Percentiles rank a stretch among this genome's conserved stretches.
phyloP scores from a whole-genome alignment of 176 grass and related monocot species.

The Panicum miliaceum region DNA sequence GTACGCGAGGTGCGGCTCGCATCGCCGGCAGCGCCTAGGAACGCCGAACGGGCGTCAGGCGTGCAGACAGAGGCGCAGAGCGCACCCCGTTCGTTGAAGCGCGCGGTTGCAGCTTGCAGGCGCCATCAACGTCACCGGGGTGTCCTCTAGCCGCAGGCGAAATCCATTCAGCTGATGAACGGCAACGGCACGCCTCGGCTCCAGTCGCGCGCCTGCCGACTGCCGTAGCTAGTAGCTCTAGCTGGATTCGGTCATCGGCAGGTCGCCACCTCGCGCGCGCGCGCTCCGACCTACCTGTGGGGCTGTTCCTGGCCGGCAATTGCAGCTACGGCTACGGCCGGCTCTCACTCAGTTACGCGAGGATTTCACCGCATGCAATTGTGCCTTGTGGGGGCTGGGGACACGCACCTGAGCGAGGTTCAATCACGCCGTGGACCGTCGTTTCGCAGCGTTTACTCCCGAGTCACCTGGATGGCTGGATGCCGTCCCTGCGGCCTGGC shows the following conservation, averaged over 20 bases:
- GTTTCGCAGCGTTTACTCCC: not conserved
- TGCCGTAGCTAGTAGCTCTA: not conserved
- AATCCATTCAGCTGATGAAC: slow-evolving; percentile 5
- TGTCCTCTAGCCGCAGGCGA: not conserved
- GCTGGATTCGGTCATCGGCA: slow-evolving; percentile 27
- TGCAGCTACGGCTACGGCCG: not conserved
- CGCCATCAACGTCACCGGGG: not conserved
- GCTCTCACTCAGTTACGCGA: too few relatives aligned
- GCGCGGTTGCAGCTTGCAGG: not conserved
- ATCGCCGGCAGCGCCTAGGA: too few relatives aligned
- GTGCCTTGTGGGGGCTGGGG: not conserved
- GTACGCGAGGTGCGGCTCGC: too few relatives aligned
- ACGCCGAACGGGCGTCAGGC: too few relatives aligned
- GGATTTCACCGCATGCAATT: too few relatives aligned
- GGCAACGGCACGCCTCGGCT: not conserved
- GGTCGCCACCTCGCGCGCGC: too few relatives aligned
- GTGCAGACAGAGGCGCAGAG: too few relatives aligned
- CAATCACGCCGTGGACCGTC: too few relatives aligned
- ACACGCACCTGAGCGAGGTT: not conserved
- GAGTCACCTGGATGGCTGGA: not conserved
- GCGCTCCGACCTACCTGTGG: too few relatives aligned
- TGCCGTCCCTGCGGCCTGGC: not conserved
- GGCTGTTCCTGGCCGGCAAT: not conserved
- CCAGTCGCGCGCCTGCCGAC: not conserved
- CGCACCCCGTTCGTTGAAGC: too few relatives aligned